Evolutionary conservation across 2,329 filamentous ascomycete species (phyloP).

Genomic region (Chlorencoelia australis): DNA sequence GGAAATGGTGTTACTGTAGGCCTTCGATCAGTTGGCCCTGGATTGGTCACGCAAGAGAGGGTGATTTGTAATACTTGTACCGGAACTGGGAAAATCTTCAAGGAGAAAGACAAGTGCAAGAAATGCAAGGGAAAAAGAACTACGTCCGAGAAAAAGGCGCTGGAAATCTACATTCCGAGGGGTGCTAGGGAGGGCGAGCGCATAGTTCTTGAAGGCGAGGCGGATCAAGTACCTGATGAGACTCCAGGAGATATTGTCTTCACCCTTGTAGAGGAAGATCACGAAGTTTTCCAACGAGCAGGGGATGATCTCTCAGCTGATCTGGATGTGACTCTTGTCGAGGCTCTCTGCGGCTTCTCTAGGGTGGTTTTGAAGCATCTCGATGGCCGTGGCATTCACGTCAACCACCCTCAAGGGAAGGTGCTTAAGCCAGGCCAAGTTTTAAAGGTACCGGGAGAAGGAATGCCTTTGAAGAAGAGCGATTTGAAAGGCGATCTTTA

Average conservation of each 20-base stretch:
- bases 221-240: conserved; percentile 82
- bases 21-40: conserved; percentile 75
- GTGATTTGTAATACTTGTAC: conserved; percentile 75
- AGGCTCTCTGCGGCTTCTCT: conserved; percentile 82
- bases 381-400: conserved; percentile 79
- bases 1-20: conserved; percentile 70
- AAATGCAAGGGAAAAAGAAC: conserved; percentile 94
- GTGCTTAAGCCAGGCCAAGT: conserved; percentile 75
- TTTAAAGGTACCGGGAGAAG: conserved; percentile 78
- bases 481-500: conserved; percentile 82
- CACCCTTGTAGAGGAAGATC: conserved; percentile 69
- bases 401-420: conserved; percentile 72
- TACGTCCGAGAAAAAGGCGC: conserved; percentile 78
- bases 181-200: conserved; percentile 80
- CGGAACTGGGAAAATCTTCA: conserved; percentile 77
- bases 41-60: conserved; percentile 71
- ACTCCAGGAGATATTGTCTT: conserved; percentile 92
- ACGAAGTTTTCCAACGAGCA: conserved; percentile 72
- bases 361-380: conserved; percentile 85
- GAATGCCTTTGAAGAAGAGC: conserved; percentile 86
- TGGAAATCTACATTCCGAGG: conserved; percentile 92
- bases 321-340: conserved; percentile 69
- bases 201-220: conserved; percentile 86
- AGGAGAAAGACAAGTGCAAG: conserved; percentile 96
- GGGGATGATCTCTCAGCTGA: conserved; percentile 78